Evolutionary conservation across 306 rosid genomes (phyloP).

Genomic region (Castanea crenata): DNA sequence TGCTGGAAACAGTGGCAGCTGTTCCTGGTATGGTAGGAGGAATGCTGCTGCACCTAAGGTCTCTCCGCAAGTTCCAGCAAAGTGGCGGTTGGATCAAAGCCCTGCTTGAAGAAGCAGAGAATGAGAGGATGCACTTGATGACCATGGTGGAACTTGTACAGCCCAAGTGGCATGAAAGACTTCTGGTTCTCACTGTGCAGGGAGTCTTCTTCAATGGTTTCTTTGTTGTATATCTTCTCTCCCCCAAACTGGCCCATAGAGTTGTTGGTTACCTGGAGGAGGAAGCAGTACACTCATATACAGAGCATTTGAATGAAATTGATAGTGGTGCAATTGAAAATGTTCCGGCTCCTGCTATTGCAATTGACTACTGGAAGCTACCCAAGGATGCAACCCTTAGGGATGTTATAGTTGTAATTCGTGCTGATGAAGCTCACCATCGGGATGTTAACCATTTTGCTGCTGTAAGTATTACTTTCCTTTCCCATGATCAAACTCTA

Average conservation of each 20-base stretch:
- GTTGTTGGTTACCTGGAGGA: conserved; percentile 78
- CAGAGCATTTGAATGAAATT: conserved; percentile 53
- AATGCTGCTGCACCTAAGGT: conserved; percentile 61
- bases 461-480: conserved; percentile 45
- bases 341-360: conserved; percentile 73
- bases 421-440: conserved; percentile 88
- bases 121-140: conserved; percentile 88
- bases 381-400: conserved; percentile 65
- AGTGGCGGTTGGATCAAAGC: conserved; percentile 83
- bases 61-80: conserved; percentile 63
- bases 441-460: conserved; percentile 83
- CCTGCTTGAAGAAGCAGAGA: conserved; percentile 80
- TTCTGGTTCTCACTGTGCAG: conserved; percentile 62
- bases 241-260: conserved; percentile 71
- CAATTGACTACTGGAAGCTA: conserved; percentile 80
- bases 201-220: conserved; percentile 80
- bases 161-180: conserved; percentile 72
- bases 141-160: conserved; percentile 76
- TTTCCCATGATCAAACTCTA: neutral
- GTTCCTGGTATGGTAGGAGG: conserved; percentile 91
- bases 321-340: conserved; percentile 61
- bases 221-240: conserved; percentile 51
- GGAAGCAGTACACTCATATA: conserved; percentile 69
- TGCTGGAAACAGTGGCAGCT: conserved; percentile 80
- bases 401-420: conserved; percentile 66